A percentile compares a stretch with the other conserved stretches of the same genome.
Evolutionary conservation across 169 alveolate species (phyloP).

Genomic region (Cryptosporidium tyzzeri): DNA sequence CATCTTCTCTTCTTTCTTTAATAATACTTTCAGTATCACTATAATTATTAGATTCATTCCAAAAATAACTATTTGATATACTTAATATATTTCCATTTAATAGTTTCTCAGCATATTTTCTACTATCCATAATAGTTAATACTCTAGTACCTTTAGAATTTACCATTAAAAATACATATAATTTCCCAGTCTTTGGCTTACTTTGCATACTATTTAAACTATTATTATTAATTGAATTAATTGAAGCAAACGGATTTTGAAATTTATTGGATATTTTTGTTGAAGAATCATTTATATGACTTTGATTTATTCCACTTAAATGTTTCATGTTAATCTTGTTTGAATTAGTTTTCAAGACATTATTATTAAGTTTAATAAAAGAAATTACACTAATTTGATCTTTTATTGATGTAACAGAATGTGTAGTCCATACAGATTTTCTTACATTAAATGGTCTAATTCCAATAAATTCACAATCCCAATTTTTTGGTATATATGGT

Average conservation of each 20-base stretch:
- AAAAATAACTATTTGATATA: not conserved
- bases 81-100: conserved; percentile 29
- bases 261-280: not conserved
- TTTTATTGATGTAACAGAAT: conserved; percentile 59
- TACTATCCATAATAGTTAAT: conserved; percentile 58
- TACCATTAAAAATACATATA: conserved; percentile 74
- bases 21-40: not conserved
- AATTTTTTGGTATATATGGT: conserved; percentile 68
- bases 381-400: conserved; percentile 61
- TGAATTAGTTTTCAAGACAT: not conserved
- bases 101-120: conserved; percentile 55
- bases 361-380: conserved; percentile 15
- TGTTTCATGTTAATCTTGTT: not conserved
- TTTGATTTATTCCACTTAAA: not conserved
- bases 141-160: conserved; percentile 76
- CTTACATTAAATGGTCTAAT: conserved; percentile 69
- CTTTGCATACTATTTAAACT: conserved; percentile 3
- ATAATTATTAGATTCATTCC: not conserved
- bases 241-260: conserved; percentile 28
- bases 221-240: not conserved
- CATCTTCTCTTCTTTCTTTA: not conserved
- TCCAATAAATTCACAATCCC: conserved; percentile 75
- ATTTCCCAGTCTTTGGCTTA: conserved; percentile 18
- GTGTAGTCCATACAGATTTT: conserved; percentile 69
- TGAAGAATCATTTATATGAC: conserved; percentile 12